Conservation (phyloP, 768 basidiomycete species). For the Boletus edulis region DNA sequence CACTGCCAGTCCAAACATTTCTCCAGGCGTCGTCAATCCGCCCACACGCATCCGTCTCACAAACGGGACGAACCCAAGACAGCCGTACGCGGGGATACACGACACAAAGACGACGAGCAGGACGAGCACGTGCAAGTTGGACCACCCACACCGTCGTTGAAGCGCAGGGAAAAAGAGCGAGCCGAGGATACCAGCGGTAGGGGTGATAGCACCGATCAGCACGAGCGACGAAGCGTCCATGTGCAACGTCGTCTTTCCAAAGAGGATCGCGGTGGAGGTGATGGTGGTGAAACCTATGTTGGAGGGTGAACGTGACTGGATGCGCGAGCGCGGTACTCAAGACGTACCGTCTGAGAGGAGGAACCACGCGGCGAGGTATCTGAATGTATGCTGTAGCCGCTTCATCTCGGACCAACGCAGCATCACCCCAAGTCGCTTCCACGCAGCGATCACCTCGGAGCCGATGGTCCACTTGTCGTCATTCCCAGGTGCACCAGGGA, state of each 20-base stretch:
- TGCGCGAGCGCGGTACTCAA: no score
- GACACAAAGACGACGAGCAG: constrained; percentile 65
- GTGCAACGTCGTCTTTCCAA: constrained; percentile 83
- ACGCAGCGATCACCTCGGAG: constrained; percentile 62
- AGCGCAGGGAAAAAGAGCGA: constrained; percentile 79
- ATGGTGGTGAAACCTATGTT: constrained; percentile 70
- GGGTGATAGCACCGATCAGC: constrained; percentile 76
- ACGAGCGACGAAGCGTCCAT: constrained; percentile 80
- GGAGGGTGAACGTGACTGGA: not conserved
- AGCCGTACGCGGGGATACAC: constrained; percentile 76
- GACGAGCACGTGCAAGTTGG: constrained; percentile 66
- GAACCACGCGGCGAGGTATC: constrained; percentile 92
- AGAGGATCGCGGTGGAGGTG: constrained; percentile 87
- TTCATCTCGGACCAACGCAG: constrained; percentile 70
- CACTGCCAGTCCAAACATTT: constrained; percentile 83
- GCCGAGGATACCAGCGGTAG: constrained; percentile 75
- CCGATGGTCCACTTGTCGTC: constrained; percentile 43
- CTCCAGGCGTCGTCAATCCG: constrained; percentile 71
- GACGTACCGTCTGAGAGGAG: constrained; percentile 82
- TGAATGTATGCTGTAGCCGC: constrained; percentile 79
- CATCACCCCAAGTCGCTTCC: constrained; percentile 76
- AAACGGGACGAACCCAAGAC: constrained; percentile 67
- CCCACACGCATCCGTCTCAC: constrained; percentile 55
- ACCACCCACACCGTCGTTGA: constrained; percentile 62
- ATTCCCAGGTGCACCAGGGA: constrained; percentile 43